phyloP scores from a whole-genome alignment of 169 alveolate species.

The Babesia gibsoni region DNA sequence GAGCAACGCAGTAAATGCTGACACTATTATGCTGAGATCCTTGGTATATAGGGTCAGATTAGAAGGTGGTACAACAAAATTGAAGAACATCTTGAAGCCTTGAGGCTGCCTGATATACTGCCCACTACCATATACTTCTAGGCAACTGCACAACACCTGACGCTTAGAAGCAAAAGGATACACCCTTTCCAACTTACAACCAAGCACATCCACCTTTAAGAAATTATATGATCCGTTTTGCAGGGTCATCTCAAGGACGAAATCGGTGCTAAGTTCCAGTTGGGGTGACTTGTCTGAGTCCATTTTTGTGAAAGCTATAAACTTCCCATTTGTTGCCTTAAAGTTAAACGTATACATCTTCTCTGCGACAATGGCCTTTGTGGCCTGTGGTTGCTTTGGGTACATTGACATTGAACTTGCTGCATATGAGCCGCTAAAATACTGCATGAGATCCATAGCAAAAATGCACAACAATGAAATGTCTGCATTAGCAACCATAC shows the following conservation, averaged over 20 bases:
- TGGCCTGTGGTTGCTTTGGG: constrained; percentile 37
- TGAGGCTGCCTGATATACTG: constrained; percentile 40
- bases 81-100: constrained; percentile 54
- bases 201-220: constrained; percentile 42
- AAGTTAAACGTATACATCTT: constrained; percentile 40
- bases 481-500: constrained; percentile 54
- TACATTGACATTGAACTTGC: constrained; percentile 38
- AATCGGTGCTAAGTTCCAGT: constrained; percentile 66
- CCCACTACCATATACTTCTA: constrained; percentile 54
- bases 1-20: constrained; percentile 39
- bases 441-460: constrained; percentile 60
- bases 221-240: constrained; percentile 42
- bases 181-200: constrained; percentile 55
- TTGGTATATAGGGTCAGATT: constrained; percentile 48
- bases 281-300: constrained; percentile 59
- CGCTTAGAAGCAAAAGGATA: constrained; percentile 48
- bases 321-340: constrained; percentile 53
- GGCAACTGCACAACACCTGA: constrained; percentile 42
- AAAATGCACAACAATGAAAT: constrained; percentile 57
- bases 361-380: constrained; percentile 1
- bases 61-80: constrained; percentile 49
- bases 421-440: constrained; percentile 50
- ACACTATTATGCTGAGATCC: constrained; percentile 47
- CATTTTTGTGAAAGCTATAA: constrained; percentile 64
- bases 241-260: constrained; percentile 48